Percentiles rank a stretch among this genome's conserved stretches.
phyloP scores from a whole-genome alignment of 768 basidiomycete species.

The Cystofilobasidium ferigula region DNA sequence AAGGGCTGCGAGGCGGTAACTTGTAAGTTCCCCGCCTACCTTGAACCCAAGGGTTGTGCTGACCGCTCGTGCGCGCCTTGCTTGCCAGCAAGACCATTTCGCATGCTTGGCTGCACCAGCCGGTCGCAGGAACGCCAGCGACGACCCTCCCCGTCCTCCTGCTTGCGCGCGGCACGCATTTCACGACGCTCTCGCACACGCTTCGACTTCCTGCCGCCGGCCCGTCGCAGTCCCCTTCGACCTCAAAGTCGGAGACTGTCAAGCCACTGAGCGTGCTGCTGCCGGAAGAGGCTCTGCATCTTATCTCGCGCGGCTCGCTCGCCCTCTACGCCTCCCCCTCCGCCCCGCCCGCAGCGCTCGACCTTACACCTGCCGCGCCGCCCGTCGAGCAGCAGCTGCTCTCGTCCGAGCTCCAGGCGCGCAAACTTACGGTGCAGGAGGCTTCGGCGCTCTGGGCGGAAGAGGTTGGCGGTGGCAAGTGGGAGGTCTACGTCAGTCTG shows the following conservation, averaged over 20 bases:
- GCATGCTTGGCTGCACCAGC: conserved; percentile 32
- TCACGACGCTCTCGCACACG: conserved; percentile 70
- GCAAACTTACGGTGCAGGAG: conserved; percentile 29
- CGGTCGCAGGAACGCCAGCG: conserved; percentile 15
- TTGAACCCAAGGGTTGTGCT: too few relatives aligned
- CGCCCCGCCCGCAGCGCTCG: not conserved
- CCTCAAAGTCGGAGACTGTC: conserved; percentile 40
- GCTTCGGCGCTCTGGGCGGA: conserved; percentile 31
- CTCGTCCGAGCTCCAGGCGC: conserved; percentile 14
- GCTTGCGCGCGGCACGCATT: conserved; percentile 60
- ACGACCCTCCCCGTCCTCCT: conserved; percentile 33
- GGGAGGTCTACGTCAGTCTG: conserved; percentile 80
- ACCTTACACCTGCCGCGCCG: not conserved
- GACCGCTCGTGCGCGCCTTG: not conserved
- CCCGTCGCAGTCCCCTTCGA: conserved; percentile 27
- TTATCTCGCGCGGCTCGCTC: conserved; percentile 77
- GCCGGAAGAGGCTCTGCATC: conserved; percentile 89
- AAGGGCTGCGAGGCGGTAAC: conserved; percentile 59
- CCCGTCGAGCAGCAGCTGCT: conserved; percentile 27
- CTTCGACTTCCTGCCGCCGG: conserved; percentile 43
- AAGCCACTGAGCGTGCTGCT: conserved; percentile 44
- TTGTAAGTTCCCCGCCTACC: too few relatives aligned
- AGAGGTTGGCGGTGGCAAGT: conserved; percentile 42
- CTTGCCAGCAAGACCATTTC: conserved; percentile 37
- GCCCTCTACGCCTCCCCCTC: conserved; percentile 49